Base-by-base conservation (phyloP, 1,284 basidiomycete genomes). In the Heterobasidion irregulare region DNA sequence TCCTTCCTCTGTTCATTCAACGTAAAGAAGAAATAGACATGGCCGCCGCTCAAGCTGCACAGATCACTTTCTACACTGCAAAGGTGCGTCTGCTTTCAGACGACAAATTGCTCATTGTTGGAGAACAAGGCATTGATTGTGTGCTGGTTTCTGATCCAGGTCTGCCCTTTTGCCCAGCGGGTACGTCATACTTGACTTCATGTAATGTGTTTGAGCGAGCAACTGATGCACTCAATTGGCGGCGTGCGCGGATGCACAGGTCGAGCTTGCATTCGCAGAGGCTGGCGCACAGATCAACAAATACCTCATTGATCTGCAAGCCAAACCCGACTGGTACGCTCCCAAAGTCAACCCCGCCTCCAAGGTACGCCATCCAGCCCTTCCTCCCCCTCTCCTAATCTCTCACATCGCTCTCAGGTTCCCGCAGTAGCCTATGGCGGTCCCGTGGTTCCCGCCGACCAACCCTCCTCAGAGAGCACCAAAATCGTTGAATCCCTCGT, bases 281-380 rank as follows among this genome's bases (percentile, higher is more conserved):
- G 73, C 75, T 2, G 75, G 76, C 8, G 73, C 76, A 1, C 63
- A 74, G 0, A 79, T 72, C 62, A 77, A 73, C 33, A 64, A 71
- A 34, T 81, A 71, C 59, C 72, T 79, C 59, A 77, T 86, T 55
- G 78, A 86, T 61, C 66, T 86, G 34, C 55, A 64, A 59, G 79
- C 83, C 71, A 86, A 86, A 69, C 84, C 85, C 0, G 73, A 72
- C 51, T 84, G 83, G 84, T 85, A 82, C 64, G 75, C 77, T 0
- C 71, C 76, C 0, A 73, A 79, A 57, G 75, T 87, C 41, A 86
- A 86, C 66, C 78, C 79, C 1, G 81, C 78, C 1, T 76, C 77
- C 65, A 84, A 86, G 73, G 83, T 82, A 61, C 45, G 71, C 34
- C 47, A n/a, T 48, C 9, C 13, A 7, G 7, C 9, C 2, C 49